Conservation (phyloP, 75 land plant species). For the Picea sitchensis region DNA sequence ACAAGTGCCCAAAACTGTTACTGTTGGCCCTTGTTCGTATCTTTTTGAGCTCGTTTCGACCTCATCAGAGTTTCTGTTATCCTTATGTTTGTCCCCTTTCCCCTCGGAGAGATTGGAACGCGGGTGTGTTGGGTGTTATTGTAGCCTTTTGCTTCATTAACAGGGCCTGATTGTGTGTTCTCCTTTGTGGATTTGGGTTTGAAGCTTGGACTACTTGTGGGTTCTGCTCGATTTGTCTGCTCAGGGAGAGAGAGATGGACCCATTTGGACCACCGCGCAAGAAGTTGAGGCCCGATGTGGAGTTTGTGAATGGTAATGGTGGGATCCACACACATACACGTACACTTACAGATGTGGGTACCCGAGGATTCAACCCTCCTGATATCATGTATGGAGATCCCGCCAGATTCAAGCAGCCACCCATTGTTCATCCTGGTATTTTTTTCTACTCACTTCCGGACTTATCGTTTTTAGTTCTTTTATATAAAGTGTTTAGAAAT, state of each 20-base stretch:
- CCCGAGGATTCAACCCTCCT: not conserved
- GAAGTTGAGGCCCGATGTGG: conserved; percentile 1
- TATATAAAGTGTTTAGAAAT: too few species aligned
- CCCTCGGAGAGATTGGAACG: too few species aligned
- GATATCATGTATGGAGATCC: not conserved
- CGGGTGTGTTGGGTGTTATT: too few species aligned
- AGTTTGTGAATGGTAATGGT: not conserved
- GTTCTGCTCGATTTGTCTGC: too few species aligned
- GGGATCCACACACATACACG: not conserved
- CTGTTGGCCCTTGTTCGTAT: not conserved
- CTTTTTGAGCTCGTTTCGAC: not conserved
- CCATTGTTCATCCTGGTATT: not conserved
- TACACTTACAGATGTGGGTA: not conserved
- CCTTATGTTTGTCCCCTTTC: too few species aligned
- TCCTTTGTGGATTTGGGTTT: too few species aligned
- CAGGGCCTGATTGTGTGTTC: too few species aligned
- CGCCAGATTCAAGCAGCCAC: conserved; percentile 4
- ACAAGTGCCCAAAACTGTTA: conserved; percentile 20
- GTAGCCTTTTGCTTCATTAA: too few species aligned
- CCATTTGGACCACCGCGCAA: not conserved
- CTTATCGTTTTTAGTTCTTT: too few species aligned
- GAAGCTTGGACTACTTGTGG: too few species aligned
- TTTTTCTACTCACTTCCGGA: not conserved
- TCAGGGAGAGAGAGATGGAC: not conserved
- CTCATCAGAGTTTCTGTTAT: too few species aligned